Conservation (phyloP, 306 rosid genomes). For the Quercus gilva region DNA sequence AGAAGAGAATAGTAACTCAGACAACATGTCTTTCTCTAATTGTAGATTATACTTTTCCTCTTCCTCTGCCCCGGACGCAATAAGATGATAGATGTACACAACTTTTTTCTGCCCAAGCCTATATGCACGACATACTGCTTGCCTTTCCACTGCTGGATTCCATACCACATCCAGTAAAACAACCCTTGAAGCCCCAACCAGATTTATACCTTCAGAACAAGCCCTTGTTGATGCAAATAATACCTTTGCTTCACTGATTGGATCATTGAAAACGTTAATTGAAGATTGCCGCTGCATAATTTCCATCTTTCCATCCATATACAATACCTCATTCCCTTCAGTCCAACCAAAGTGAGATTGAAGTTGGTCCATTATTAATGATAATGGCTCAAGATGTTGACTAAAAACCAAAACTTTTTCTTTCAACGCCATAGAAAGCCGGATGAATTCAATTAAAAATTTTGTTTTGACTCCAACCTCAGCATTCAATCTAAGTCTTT, state of each 20-base stretch:
- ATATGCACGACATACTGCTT: conserved; percentile 65
- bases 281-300: conserved; percentile 44
- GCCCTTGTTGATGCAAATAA: conserved; percentile 61
- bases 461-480: conserved; percentile 49
- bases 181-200: conserved; percentile 76
- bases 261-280: conserved; percentile 50
- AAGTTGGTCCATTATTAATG: conserved; percentile 34
- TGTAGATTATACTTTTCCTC: conserved; percentile 43
- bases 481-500: conserved; percentile 16
- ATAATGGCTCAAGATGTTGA: conserved; percentile 45
- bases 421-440: conserved; percentile 30
- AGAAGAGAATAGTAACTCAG: conserved; percentile 47
- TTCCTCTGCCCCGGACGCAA: conserved; percentile 53
- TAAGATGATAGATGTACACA: conserved; percentile 55
- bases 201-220: conserved; percentile 61
- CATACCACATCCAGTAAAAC: conserved; percentile 63
- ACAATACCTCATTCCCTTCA: conserved; percentile 45
- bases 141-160: conserved; percentile 72
- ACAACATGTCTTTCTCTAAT: conserved; percentile 47
- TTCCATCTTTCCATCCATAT: conserved; percentile 42
- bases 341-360: conserved; percentile 39
- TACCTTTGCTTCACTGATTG: conserved; percentile 40
- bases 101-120: conserved; percentile 55
- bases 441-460: conserved; percentile 49
- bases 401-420: conserved; percentile 72